Evolutionary conservation across 768 basidiomycete genomes (phyloP).

Genomic region (Cantharellus anzutake): DNA sequence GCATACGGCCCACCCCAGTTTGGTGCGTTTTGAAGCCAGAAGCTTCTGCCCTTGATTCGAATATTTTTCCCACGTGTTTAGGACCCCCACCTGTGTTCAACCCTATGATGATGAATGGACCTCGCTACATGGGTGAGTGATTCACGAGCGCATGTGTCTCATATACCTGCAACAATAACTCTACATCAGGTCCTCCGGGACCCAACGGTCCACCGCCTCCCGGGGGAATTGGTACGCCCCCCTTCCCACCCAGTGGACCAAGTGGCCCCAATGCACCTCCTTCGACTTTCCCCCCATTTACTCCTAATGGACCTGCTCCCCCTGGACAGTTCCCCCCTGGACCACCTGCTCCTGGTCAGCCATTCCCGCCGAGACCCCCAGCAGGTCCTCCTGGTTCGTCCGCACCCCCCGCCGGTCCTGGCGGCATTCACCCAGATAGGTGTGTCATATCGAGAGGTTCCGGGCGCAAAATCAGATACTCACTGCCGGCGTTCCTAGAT

Average conservation of each 20-base stretch:
- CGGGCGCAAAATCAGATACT: neutral
- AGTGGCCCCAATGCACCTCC: conserved; percentile 12
- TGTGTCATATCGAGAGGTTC: neutral
- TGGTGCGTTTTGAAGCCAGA: neutral
- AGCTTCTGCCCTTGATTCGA: neutral
- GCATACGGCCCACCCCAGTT: conserved; percentile 25
- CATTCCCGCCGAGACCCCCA: neutral
- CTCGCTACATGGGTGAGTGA: neutral
- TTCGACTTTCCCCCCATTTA: conserved; percentile 57
- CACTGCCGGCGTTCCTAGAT: neutral
- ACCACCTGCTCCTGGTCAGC: conserved; percentile 21
- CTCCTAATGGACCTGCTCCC: conserved; percentile 15
- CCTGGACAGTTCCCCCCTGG: conserved; percentile 1
- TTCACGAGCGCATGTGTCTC: neutral
- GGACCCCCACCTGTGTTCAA: conserved; percentile 20
- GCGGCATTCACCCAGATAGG: neutral
- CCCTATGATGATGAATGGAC: neutral
- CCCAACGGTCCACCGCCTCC: neutral
- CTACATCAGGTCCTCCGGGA: neutral
- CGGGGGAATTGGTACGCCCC: neutral
- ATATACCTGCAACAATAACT: neutral
- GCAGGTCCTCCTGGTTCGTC: neutral
- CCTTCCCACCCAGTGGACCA: conserved; percentile 16
- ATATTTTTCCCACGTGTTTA: conserved; percentile 26
- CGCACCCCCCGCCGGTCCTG: neutral